Conservation (phyloP, 371 early-diverging fungal species). For the Mucor ambiguus region DNA sequence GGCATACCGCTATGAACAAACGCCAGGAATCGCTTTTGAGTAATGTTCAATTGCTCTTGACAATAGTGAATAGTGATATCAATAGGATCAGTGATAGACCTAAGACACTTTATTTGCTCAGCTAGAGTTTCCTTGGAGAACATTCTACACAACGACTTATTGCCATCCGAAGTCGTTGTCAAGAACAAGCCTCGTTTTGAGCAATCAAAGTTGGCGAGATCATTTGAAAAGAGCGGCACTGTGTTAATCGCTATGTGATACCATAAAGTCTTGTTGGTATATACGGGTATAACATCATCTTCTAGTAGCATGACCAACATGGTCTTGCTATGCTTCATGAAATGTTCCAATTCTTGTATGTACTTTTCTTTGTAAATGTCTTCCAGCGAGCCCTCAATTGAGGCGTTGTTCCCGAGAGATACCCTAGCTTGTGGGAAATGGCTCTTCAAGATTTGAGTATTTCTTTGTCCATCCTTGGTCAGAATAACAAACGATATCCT, state of each 20-base stretch:
- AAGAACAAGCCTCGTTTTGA: constrained; percentile 9
- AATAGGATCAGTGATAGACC: constrained; percentile 7
- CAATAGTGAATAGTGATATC: constrained; percentile 12
- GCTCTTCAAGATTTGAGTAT: not conserved
- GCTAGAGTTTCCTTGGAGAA: constrained; percentile 13
- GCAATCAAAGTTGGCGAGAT: constrained; percentile 17
- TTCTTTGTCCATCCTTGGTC: constrained; percentile 7
- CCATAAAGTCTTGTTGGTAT: constrained; percentile 7
- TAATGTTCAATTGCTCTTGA: constrained; percentile 9
- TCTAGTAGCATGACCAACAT: constrained; percentile 16
- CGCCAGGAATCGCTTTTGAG: constrained; percentile 13
- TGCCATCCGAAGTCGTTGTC: constrained; percentile 5
- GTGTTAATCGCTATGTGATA: constrained; percentile 12
- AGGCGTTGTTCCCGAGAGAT: not conserved
- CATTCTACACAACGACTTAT: constrained; percentile 15
- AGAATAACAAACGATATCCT: constrained; percentile 2
- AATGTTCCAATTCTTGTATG: constrained; percentile 9
- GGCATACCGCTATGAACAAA: constrained; percentile 13
- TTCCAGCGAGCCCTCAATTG: not conserved
- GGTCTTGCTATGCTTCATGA: not conserved
- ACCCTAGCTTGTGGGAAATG: constrained; percentile 6
- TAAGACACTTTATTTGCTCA: constrained; percentile 8
- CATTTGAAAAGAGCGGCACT: constrained; percentile 9
- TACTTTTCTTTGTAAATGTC: constrained; percentile 10
- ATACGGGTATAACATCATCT: constrained; percentile 12